phyloP scores from a whole-genome alignment of 257 asterid genomes.

The Oldenlandia corymbosa region DNA sequence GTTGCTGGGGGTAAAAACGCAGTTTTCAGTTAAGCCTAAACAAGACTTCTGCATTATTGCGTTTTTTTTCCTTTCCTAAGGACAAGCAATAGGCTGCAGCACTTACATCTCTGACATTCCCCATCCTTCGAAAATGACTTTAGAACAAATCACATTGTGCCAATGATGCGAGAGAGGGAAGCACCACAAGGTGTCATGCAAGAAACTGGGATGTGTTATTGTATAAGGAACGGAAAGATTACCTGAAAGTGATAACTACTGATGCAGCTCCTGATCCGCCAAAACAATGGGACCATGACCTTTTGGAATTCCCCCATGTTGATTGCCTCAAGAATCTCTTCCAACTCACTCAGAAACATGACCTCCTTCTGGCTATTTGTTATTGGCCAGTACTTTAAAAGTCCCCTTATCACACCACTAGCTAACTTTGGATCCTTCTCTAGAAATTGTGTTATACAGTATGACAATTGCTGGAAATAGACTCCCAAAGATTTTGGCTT shows the following conservation, averaged over 20 bases:
- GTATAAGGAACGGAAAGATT: slow-evolving; percentile 11
- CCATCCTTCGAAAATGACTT: not conserved
- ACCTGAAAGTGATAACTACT: slow-evolving; percentile 85
- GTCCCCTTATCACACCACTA: slow-evolving; percentile 52
- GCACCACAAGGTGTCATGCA: slow-evolving; percentile 9
- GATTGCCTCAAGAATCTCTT: slow-evolving; percentile 72
- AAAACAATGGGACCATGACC: slow-evolving; percentile 70
- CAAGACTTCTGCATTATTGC: not conserved
- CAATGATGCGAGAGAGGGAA: not conserved
- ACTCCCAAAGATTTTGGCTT: slow-evolving; percentile 73
- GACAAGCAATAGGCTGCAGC: not conserved
- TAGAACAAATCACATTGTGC: not conserved
- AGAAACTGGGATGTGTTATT: slow-evolving; percentile 1
- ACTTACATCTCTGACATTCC: too few relatives aligned
- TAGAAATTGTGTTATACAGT: slow-evolving; percentile 61
- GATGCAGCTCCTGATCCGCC: slow-evolving; percentile 65
- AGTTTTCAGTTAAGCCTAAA: too few relatives aligned
- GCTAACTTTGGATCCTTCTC: slow-evolving; percentile 88
- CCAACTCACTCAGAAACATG: slow-evolving; percentile 80
- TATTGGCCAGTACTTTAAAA: slow-evolving; percentile 80
- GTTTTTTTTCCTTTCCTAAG: not conserved
- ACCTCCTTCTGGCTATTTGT: slow-evolving; percentile 86
- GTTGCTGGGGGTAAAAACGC: not conserved
- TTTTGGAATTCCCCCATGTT: slow-evolving; percentile 65
- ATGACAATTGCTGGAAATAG: slow-evolving; percentile 75